These are phyloP conservation scores for Clitopilus hobsonii DNA, from an alignment of 768 basidiomycete species.

Conservation along the genomic window DNA sequence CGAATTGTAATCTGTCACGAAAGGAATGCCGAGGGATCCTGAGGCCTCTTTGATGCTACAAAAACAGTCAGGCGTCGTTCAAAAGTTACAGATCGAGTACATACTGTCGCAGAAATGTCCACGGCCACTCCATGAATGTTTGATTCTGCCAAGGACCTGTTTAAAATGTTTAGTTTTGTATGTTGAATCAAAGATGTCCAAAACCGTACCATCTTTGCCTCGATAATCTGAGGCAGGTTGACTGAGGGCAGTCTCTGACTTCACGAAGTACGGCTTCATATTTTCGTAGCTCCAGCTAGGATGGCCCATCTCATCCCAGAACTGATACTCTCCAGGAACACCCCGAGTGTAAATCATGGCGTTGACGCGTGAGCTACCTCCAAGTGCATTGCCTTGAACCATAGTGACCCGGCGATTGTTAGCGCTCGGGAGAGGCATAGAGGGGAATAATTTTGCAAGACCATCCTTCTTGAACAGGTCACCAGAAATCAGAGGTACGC, in stretches of 20 bases:
- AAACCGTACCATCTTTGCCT: constrained; percentile 6
- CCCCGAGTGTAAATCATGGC: constrained; percentile 22
- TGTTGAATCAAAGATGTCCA: background rate
- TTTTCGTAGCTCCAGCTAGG: constrained; percentile 23
- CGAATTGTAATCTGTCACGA: constrained; percentile 12
- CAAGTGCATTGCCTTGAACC: constrained; percentile 21
- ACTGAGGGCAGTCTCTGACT: constrained; percentile 13
- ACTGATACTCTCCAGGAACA: constrained; percentile 22
- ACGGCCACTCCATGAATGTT: constrained; percentile 3
- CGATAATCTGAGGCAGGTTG: constrained; percentile 3
- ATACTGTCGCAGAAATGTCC: constrained; percentile 6
- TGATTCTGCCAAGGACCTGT: constrained; percentile 16
- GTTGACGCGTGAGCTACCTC: constrained; percentile 24
- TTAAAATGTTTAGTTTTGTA: background rate
- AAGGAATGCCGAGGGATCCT: constrained; percentile 15
- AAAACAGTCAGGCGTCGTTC: background rate
- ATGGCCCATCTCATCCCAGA: constrained; percentile 18
- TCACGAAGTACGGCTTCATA: constrained; percentile 20
- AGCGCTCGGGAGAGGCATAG: constrained; percentile 9
- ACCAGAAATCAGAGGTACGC: constrained; percentile 28
- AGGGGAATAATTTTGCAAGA: constrained; percentile 11
- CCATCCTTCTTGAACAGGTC: constrained; percentile 15
- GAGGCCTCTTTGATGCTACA: constrained; percentile 9
- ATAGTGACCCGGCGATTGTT: constrained; percentile 11
- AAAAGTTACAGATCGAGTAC: background rate